phyloP scores from a whole-genome alignment of 225 moss, liverwort and hornwort species.

The Polytrichum commune region DNA sequence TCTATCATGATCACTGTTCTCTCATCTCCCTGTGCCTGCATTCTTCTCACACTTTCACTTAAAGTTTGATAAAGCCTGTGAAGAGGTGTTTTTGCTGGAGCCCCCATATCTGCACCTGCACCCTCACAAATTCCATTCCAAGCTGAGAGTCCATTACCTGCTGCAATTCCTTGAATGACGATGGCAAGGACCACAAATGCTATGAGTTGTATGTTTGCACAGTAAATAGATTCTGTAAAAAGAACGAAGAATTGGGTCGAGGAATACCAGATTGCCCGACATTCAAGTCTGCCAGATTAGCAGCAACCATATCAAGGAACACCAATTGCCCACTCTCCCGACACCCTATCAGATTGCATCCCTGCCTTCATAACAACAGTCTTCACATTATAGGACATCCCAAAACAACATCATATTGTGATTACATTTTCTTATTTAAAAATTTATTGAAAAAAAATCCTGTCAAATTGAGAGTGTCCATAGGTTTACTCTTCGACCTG shows the following conservation, averaged over 20 bases:
- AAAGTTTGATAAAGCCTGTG: conserved; percentile 35
- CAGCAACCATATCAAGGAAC: conserved; percentile 55
- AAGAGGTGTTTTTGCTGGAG: conserved; percentile 19
- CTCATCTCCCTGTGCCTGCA: conserved; percentile 34
- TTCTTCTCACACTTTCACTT: conserved; percentile 26
- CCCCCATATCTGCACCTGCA: conserved; percentile 3
- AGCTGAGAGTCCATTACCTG: not conserved
- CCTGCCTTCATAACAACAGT: conserved; percentile 42
- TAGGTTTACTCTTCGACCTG: no score
- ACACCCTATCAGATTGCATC: conserved; percentile 72
- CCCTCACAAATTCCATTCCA: not conserved
- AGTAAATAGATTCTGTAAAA: no score
- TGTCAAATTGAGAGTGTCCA: not conserved
- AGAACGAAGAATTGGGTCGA: not conserved
- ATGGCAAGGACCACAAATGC: no score
- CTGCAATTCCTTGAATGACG: no score
- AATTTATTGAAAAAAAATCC: not conserved
- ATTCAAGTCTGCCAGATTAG: conserved; percentile 3
- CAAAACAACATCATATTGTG: no score
- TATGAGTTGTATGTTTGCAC: no score
- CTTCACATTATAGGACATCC: no score
- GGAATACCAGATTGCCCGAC: not conserved
- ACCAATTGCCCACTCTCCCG: conserved; percentile 69
- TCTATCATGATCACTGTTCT: conserved; percentile 62
- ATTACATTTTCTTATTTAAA: no score